A percentile compares a stretch with the other conserved stretches of the same genome.
These are phyloP conservation scores for Phytophthora sp. DNA, from an alignment of 352 stramenopile genomes.

Conservation along the genomic window DNA sequence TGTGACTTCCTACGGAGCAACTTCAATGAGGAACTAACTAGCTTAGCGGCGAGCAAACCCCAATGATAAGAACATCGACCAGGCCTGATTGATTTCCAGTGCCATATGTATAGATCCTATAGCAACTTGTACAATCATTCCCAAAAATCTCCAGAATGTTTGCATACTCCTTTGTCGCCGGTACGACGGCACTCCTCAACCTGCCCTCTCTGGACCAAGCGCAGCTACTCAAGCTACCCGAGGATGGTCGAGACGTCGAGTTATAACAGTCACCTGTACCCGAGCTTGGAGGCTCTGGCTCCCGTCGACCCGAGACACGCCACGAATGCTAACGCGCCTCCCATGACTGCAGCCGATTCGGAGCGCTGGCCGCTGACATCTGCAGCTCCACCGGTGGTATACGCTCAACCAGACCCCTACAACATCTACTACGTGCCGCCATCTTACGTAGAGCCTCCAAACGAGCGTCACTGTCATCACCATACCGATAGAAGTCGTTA, in stretches of 20 bases:
- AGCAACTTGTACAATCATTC: slow-evolving; percentile 19
- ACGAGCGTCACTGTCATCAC: slow-evolving; percentile 30
- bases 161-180: neutral
- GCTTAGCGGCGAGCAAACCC: neutral
- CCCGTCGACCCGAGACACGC: slow-evolving; percentile 17
- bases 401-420: slow-evolving; percentile 20
- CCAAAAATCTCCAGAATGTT: slow-evolving; percentile 13
- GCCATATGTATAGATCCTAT: no score
- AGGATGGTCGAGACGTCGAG: slow-evolving; percentile 25
- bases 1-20: slow-evolving; percentile 33
- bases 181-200: slow-evolving; percentile 9
- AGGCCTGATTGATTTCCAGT: no score
- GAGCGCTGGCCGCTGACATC: slow-evolving; percentile 32
- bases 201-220: slow-evolving; percentile 1
- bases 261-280: slow-evolving; percentile 25
- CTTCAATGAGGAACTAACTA: slow-evolving; percentile 18
- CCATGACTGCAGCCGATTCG: slow-evolving; percentile 18
- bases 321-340: slow-evolving; percentile 15
- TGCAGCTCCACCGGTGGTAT: slow-evolving; percentile 3
- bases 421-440: slow-evolving; percentile 45
- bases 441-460: slow-evolving; percentile 20
- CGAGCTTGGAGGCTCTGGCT: slow-evolving; percentile 22
- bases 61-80: neutral
- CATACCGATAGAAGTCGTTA: no score
- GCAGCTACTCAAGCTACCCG: neutral